A percentile compares a stretch with the other conserved stretches of the same genome.
Evolutionary conservation across 495 filamentous ascomycete species (phyloP).

Genomic region (Neurospora sp.): DNA sequence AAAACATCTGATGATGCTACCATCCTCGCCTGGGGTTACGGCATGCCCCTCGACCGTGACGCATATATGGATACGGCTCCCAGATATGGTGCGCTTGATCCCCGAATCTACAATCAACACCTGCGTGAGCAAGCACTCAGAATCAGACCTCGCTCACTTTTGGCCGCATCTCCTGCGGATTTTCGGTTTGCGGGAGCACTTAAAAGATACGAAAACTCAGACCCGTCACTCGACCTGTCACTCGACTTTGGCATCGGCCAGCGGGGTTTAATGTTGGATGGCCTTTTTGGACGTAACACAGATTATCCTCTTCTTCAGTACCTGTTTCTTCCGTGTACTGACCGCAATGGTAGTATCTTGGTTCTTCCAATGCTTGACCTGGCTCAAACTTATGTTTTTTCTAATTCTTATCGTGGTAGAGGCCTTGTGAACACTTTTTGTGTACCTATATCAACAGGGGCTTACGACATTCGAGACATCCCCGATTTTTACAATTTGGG

Average conservation of each 20-base stretch:
- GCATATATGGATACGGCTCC: background rate
- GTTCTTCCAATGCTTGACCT: background rate
- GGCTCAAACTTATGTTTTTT: no score
- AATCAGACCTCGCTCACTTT: background rate
- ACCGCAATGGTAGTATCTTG: background rate
- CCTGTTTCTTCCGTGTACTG: background rate
- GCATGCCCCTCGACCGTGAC: background rate
- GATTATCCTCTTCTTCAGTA: background rate
- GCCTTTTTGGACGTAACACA: background rate
- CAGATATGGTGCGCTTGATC: background rate
- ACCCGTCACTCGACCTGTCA: no score
- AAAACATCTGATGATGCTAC: slow-evolving; percentile 13
- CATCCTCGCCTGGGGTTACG: background rate
- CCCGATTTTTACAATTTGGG: no score
- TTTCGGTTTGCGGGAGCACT: background rate
- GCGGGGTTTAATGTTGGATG: background rate
- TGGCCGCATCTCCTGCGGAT: background rate
- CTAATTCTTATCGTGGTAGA: background rate
- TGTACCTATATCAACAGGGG: background rate
- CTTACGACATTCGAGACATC: no score
- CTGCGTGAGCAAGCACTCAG: background rate
- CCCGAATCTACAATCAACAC: background rate
- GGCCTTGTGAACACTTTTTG: background rate
- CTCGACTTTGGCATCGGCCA: background rate
- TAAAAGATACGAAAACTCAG: no score